Evolutionary conservation across 2,329 filamentous ascomycete genomes (phyloP), one percentile per base, ranked within the genome.

Genomic region (Onygena corvina): DNA sequence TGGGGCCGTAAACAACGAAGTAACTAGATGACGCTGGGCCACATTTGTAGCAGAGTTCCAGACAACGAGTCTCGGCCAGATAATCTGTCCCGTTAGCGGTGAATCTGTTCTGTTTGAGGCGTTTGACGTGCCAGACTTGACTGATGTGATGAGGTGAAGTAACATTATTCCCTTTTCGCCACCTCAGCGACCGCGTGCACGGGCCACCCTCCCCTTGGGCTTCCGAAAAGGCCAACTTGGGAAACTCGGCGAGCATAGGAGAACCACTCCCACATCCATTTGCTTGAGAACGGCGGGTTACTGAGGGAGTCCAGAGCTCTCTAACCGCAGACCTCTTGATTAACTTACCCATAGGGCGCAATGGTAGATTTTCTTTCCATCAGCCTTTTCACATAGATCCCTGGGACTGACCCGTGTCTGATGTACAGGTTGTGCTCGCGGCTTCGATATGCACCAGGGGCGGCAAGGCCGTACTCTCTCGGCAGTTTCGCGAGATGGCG

Each of bases 371-470:
- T 30, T 12, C 2, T 23, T 36, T 18, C 29, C 12, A n/a, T 16
- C 38, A 25, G 11, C 23, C 45, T 31, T 30, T 21, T 40, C 23
- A 35, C 56, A 59, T 33, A 60, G 53, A 5, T 25, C 6, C 20
- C 34, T 33, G 18, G 6, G 20, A 27, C 40, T 49, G 34, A 47
- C 48, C 34, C 20, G 29, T 23, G 16, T 30, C 35, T 50, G 54
- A 49, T 58, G 57, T 55, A 54, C 59, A 95, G 92, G 92, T 98
- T 68, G 87, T 98, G 69, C 86, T 98, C 68, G 92, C 90, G 70
- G 92, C 92, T 63, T 96, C 92, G 63, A 95, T 98, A 75, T 96
- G 90, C 73, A 98, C 93, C 67, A 83, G 92, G 60, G 92, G 92
- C 67, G 92, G 92, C 67, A 98, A 98, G 76, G 86, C 90, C 70